These are phyloP conservation scores for Cyclostephanos invisitatus DNA, from an alignment of 108 stramenopile species.

Conservation along the genomic window DNA sequence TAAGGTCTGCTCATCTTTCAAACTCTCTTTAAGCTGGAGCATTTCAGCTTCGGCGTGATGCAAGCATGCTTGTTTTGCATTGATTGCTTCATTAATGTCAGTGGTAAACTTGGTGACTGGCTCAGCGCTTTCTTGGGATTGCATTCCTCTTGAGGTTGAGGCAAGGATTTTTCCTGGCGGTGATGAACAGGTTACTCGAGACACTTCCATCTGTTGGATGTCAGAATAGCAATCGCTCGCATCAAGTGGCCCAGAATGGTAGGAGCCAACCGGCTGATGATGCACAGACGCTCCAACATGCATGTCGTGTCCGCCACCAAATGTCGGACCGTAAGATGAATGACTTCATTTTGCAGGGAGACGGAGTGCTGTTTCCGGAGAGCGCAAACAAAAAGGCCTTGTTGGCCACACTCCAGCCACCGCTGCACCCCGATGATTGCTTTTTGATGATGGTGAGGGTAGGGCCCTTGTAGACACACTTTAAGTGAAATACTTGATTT, in stretches of 20 bases:
- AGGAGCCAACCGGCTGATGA: neutral
- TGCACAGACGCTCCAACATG: slow-evolving; percentile 6
- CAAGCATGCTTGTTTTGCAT: slow-evolving; percentile 13
- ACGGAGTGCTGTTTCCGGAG: slow-evolving; percentile 1
- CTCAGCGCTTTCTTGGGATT: neutral
- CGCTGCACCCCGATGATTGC: slow-evolving; percentile 10
- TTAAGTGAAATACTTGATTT: slow-evolving; percentile 10
- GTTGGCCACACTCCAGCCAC: slow-evolving; percentile 2
- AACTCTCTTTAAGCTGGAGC: slow-evolving; percentile 16
- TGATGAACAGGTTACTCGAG: slow-evolving; percentile 1
- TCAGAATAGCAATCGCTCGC: no score
- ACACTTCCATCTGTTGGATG: slow-evolving; percentile 30
- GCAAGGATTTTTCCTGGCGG: neutral
- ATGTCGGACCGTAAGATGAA: slow-evolving; percentile 10
- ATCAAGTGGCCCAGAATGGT: no score
- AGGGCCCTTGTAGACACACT: slow-evolving; percentile 26
- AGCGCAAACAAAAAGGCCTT: slow-evolving; percentile 30
- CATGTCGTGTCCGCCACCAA: slow-evolving; percentile 16
- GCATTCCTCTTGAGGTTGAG: neutral
- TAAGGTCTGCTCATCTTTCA: slow-evolving; percentile 33
- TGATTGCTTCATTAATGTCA: slow-evolving; percentile 34
- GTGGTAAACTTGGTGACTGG: slow-evolving; percentile 10
- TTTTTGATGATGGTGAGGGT: slow-evolving; percentile 24
- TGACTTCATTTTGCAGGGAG: slow-evolving; percentile 22
- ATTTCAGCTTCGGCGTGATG: slow-evolving; percentile 16